Conservation (phyloP, 2,329 filamentous ascomycete species). For the Metarhizium sp. region DNA sequence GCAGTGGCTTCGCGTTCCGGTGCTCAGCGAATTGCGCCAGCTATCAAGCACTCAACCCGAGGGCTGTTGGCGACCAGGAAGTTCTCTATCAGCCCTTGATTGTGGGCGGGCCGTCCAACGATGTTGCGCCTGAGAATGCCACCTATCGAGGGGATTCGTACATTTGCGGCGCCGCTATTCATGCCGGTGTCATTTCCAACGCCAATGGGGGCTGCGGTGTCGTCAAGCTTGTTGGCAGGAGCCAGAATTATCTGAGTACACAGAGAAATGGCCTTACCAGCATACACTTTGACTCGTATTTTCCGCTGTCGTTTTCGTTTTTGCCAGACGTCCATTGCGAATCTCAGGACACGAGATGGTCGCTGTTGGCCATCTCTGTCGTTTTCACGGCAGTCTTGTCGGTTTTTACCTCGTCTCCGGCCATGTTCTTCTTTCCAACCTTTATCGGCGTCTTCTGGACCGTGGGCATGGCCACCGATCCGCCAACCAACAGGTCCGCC, state of each 20-base stretch:
- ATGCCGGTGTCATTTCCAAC: conserved; percentile 69
- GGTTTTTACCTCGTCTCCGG: conserved; percentile 69
- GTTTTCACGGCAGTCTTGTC: conserved; percentile 70
- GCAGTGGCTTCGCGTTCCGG: conserved; percentile 60
- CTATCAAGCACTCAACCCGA: conserved; percentile 57
- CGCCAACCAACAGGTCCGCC: conserved; percentile 59
- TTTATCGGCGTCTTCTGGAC: conserved; percentile 84
- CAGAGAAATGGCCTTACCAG: conserved; percentile 68
- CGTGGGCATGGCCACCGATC: conserved; percentile 81
- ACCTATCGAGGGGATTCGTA: conserved; percentile 85
- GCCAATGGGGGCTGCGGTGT: conserved; percentile 73
- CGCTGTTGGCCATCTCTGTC: conserved; percentile 70
- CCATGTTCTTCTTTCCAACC: conserved; percentile 74
- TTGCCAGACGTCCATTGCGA: conserved; percentile 54
- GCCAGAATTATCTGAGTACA: conserved; percentile 52
- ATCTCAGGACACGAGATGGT: conserved; percentile 74
- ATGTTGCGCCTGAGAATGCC: conserved; percentile 30
- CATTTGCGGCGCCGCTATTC: conserved; percentile 76
- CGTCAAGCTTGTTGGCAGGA: conserved; percentile 61
- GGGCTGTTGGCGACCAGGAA: conserved; percentile 64
- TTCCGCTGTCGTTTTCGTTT: conserved; percentile 81
- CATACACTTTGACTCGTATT: conserved; percentile 74
- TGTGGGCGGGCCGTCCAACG: conserved; percentile 52
- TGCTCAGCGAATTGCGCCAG: conserved; percentile 65
- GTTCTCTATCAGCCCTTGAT: conserved; percentile 56